Evolutionary conservation across 2,329 filamentous ascomycete genomes (phyloP).

Genomic region (Ascochyta clinopodiicola): DNA sequence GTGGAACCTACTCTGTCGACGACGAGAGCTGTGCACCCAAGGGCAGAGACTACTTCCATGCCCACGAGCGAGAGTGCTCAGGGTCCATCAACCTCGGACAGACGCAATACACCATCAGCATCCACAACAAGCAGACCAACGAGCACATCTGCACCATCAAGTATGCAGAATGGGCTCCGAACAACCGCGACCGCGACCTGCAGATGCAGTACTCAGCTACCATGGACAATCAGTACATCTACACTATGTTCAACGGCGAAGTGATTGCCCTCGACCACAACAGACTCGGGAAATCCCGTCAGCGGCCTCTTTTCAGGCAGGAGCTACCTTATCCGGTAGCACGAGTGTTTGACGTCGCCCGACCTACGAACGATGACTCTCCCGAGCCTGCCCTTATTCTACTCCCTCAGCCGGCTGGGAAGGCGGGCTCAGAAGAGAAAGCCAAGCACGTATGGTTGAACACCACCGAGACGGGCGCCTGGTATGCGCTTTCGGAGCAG

Average conservation of each 20-base stretch:
- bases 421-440: slow-evolving; percentile 52
- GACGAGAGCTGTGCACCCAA: slow-evolving; percentile 77
- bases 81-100: slow-evolving; percentile 80
- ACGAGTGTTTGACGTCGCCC: slow-evolving; percentile 86
- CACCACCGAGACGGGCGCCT: slow-evolving; percentile 82
- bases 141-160: slow-evolving; percentile 85
- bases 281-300: slow-evolving; percentile 47
- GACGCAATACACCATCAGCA: slow-evolving; percentile 87
- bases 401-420: slow-evolving; percentile 82
- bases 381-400: slow-evolving; percentile 79
- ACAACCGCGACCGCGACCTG: slow-evolving; percentile 87
- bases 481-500: slow-evolving; percentile 90
- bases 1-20: slow-evolving; percentile 70
- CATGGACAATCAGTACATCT: slow-evolving; percentile 88
- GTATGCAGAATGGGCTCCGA: slow-evolving; percentile 94
- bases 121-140: slow-evolving; percentile 76
- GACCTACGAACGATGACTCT: slow-evolving; percentile 70
- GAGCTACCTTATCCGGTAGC: slow-evolving; percentile 79
- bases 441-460: slow-evolving; percentile 75
- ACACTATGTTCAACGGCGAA: slow-evolving; percentile 82
- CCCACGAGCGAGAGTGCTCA: slow-evolving; percentile 68
- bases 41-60: slow-evolving; percentile 61
- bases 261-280: slow-evolving; percentile 81
- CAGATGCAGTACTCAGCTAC: slow-evolving; percentile 80
- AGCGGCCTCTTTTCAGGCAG: slow-evolving; percentile 53